Evolutionary conservation across 495 filamentous ascomycete genomes (phyloP), one percentile per base, ranked within the genome.

Genomic region (Hyaloscypha hepaticicola): DNA sequence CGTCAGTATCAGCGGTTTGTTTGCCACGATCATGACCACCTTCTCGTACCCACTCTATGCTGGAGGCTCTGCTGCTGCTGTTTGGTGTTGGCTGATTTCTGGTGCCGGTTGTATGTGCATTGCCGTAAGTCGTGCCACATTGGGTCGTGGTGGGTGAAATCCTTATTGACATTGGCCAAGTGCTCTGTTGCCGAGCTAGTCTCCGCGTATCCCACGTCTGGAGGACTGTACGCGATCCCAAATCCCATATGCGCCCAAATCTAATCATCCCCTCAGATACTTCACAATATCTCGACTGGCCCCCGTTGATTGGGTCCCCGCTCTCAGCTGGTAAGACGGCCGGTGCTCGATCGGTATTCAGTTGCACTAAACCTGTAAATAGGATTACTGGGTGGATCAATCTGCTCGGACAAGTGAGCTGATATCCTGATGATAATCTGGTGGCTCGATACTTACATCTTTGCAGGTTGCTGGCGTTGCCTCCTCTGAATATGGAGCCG

Each of bases 21-120:
- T 87, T 67, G 74, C 84, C 22, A 85, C 83, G 3, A 77, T 86
- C 65, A 81, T 83, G 72, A 87, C 85, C 1, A 88, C 86, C 38
- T 82, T 87, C 74, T 76, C 76, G 8, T 88, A 85, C 69, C 84
- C 85, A 0, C 77, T 88, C 29, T 73, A 79, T 60, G 85, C 86
- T 6, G 86, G 86, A 50, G 85, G 86, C 12, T 78, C 82, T 22
- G 80, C 84, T 29, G 77, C 84, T 34, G 83, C 81, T 19, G 79
- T 89, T 55, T 89, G 86, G 86, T 87, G 79, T 70, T 88, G 86
- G 86, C 69, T 87, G 11, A 81, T 88, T 33, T 84, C 82, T n/a
- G 86, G 86, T 33, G 74, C 77, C 33, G 86, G 86, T 3, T 87
- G 84, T 60, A 83, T 83, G 81, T 86, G 83, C 63, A 82, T 89